Evolutionary conservation across 2,329 filamentous ascomycete genomes (phyloP).

Genomic region (Zarea fungicola): DNA sequence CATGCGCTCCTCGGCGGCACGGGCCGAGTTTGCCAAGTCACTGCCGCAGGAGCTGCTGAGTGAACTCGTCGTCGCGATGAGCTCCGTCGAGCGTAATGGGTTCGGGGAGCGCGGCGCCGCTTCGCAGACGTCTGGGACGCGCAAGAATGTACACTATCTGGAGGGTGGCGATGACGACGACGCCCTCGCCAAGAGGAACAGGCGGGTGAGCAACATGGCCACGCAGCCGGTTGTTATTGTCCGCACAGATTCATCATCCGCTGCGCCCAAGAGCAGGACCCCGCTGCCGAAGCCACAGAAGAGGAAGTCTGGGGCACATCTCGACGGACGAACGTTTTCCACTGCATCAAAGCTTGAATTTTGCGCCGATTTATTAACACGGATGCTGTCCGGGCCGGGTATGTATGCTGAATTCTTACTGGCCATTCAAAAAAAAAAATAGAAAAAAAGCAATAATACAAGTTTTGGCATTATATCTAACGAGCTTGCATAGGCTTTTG

Average conservation of each 20-base stretch:
- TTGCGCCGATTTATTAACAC: slow-evolving; percentile 51
- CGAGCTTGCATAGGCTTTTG: slow-evolving; percentile 56
- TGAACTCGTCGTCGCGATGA: slow-evolving; percentile 59
- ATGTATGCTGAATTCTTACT: no score
- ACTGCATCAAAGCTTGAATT: slow-evolving; percentile 48
- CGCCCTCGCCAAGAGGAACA: slow-evolving; percentile 34
- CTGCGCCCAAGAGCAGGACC: slow-evolving; percentile 21
- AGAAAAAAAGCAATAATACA: background rate
- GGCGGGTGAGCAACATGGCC: slow-evolving; percentile 29
- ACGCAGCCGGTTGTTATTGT: slow-evolving; percentile 10
- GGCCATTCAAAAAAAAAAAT: background rate
- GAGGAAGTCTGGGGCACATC: slow-evolving; percentile 29
- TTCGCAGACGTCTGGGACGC: slow-evolving; percentile 20
- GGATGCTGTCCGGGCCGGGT: slow-evolving; percentile 60
- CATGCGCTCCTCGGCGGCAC: slow-evolving; percentile 51
- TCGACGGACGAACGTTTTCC: slow-evolving; percentile 29
- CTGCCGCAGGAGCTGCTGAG: slow-evolving; percentile 58
- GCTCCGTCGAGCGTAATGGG: slow-evolving; percentile 42
- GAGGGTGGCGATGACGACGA: slow-evolving; percentile 40
- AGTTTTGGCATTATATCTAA: no score
- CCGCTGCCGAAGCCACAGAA: slow-evolving; percentile 32
- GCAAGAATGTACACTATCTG: slow-evolving; percentile 47
- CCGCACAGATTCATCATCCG: slow-evolving; percentile 16
- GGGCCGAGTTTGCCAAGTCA: slow-evolving; percentile 54
- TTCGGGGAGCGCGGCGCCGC: slow-evolving; percentile 24